phyloP scores from a whole-genome alignment of 805 yeast genomes.

The Kazachstania kunashirensis region DNA sequence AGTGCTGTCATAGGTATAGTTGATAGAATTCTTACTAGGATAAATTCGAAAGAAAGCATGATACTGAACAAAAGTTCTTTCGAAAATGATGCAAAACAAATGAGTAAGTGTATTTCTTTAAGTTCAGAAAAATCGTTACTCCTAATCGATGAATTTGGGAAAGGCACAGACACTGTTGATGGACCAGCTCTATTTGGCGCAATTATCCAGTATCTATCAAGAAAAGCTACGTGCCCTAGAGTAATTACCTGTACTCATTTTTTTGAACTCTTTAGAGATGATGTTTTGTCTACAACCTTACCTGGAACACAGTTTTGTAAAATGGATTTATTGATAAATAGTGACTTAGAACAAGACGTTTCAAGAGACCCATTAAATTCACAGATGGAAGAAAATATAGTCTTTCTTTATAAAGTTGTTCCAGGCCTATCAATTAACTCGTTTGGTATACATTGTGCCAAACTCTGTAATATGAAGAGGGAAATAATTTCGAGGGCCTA shows the following conservation, averaged over 20 bases:
- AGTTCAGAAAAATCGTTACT: slow-evolving; percentile 35
- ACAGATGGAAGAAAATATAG: slow-evolving; percentile 11
- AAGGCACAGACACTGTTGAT: slow-evolving; percentile 40
- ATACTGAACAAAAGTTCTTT: slow-evolving; percentile 39
- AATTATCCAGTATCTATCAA: slow-evolving; percentile 22
- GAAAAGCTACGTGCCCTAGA: slow-evolving; percentile 16
- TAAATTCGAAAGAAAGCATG: slow-evolving; percentile 34
- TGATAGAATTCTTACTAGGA: slow-evolving; percentile 39
- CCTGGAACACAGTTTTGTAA: slow-evolving; percentile 27
- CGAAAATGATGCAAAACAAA: slow-evolving; percentile 38
- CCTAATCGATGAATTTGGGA: slow-evolving; percentile 46
- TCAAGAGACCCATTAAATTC: background rate
- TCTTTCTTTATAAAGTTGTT: slow-evolving; percentile 29
- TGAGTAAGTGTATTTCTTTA: slow-evolving; percentile 35
- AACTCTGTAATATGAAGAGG: slow-evolving; percentile 29
- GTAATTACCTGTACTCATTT: slow-evolving; percentile 36
- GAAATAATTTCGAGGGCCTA: slow-evolving; percentile 29
- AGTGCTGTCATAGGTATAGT: slow-evolving; percentile 38
- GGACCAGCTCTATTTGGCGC: slow-evolving; percentile 39
- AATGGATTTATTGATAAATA: slow-evolving; percentile 27
- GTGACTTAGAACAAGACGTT: background rate
- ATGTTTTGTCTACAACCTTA: slow-evolving; percentile 13
- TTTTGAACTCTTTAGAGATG: slow-evolving; percentile 32
- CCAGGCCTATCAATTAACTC: slow-evolving; percentile 30
- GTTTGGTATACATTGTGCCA: slow-evolving; percentile 36